Percentiles rank a stretch among this genome's conserved stretches.
These are phyloP conservation scores for Trichomonas gallinae DNA, from an alignment of 208 protist species.

Conservation along the genomic window DNA sequence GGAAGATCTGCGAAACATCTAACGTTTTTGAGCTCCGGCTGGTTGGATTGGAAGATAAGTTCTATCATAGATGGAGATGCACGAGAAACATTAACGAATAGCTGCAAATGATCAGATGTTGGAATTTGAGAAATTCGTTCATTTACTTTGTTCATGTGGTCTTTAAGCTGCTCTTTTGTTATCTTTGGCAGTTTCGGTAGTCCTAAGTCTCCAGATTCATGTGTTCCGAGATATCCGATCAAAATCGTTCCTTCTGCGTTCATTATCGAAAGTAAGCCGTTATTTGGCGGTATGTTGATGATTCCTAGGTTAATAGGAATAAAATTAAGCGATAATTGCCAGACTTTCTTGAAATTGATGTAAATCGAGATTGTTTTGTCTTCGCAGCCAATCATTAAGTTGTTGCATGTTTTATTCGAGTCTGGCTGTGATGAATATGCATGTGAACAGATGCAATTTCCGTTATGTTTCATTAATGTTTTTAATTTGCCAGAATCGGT, in stretches of 20 bases:
- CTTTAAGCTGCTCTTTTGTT: background rate
- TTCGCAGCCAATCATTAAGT: background rate
- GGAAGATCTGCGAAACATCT: background rate
- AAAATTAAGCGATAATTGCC: background rate
- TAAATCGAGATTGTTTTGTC: background rate
- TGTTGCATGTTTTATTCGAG: background rate
- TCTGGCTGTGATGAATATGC: background rate
- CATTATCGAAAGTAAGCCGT: background rate
- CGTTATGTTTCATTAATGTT: background rate
- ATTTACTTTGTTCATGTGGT: background rate
- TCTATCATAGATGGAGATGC: background rate
- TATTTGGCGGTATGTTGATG: background rate
- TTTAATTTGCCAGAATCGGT: background rate
- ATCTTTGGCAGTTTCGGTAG: background rate
- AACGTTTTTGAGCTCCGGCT: background rate
- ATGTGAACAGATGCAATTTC: background rate
- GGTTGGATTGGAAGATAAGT: background rate
- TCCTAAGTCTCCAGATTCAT: background rate
- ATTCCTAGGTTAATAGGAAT: background rate
- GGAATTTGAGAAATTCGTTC: background rate
- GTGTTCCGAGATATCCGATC: constrained; percentile 13
- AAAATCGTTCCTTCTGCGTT: background rate
- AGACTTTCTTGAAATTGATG: constrained; percentile 10
- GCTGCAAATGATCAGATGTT: background rate
- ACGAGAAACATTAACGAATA: background rate